Conservation (phyloP, 2,329 filamentous ascomycete genomes). For the Alternaria sp. region DNA sequence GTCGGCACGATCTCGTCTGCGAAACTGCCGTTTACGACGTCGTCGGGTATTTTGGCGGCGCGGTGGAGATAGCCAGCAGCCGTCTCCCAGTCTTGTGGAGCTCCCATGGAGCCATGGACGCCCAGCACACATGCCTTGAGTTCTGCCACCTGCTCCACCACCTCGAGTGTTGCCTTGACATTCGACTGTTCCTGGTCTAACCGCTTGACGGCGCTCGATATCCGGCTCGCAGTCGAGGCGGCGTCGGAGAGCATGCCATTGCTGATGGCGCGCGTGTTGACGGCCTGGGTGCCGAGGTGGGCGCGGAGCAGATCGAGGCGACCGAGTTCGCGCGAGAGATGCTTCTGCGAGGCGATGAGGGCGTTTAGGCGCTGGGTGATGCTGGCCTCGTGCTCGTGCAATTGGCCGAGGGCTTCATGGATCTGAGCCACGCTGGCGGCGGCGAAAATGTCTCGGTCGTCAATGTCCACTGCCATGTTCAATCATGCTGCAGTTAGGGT, state of each 20-base stretch:
- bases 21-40: conserved; percentile 84
- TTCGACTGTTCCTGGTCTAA: conserved; percentile 91
- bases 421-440: conserved; percentile 81
- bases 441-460: conserved; percentile 60
- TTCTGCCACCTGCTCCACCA: conserved; percentile 96
- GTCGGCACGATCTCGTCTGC: conserved; percentile 93
- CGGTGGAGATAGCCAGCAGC: conserved; percentile 88
- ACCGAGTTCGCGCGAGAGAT: conserved; percentile 84
- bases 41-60: conserved; percentile 79
- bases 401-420: conserved; percentile 74
- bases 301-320: conserved; percentile 90
- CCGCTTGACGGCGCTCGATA: conserved; percentile 85
- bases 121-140: conserved; percentile 96
- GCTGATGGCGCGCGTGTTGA: conserved; percentile 82
- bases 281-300: conserved; percentile 84
- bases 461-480: conserved; percentile 31
- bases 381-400: conserved; percentile 77
- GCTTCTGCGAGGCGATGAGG: conserved; percentile 82
- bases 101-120: conserved; percentile 94
- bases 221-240: conserved; percentile 81
- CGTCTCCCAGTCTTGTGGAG: conserved; percentile 97
- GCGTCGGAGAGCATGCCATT: conserved; percentile 90
- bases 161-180: conserved; percentile 86
- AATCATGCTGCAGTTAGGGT: conserved; percentile 16
- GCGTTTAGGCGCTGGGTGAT: conserved; percentile 78